Conservation (phyloP, 2,329 filamentous ascomycete genomes). For the Fusarium sp. region DNA sequence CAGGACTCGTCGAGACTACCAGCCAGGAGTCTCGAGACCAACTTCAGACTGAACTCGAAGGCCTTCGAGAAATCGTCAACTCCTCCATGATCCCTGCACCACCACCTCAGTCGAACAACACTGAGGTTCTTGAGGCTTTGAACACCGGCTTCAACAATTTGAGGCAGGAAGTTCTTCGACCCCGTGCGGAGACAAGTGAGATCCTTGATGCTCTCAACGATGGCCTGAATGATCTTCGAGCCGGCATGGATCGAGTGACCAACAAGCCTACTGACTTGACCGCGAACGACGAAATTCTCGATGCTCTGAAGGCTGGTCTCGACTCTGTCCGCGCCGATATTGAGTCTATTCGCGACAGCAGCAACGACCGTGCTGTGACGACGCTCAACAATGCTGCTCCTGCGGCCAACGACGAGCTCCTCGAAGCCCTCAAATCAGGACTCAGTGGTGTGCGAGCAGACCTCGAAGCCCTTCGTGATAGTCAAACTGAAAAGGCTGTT, state of each 20-base stretch:
- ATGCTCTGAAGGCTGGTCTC: constrained; percentile 86
- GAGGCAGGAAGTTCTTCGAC: constrained; percentile 77
- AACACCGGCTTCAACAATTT: constrained; percentile 80
- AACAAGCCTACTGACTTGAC: constrained; percentile 86
- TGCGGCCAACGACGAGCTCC: constrained; percentile 85
- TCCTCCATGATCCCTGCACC: constrained; percentile 72
- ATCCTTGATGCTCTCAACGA: constrained; percentile 91
- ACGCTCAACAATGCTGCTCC: constrained; percentile 38
- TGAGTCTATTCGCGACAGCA: constrained; percentile 75
- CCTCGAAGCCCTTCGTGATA: constrained; percentile 79
- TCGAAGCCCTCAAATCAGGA: constrained; percentile 87
- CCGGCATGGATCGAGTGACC: constrained; percentile 79
- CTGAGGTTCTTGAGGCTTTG: constrained; percentile 78
- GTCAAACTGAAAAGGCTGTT: constrained; percentile 59
- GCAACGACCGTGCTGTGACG: constrained; percentile 63
- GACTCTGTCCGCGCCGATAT: constrained; percentile 82
- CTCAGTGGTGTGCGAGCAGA: constrained; percentile 80
- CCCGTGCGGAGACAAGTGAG: constrained; percentile 80
- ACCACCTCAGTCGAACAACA: constrained; percentile 56
- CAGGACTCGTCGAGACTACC: constrained; percentile 65
- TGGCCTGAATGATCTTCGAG: constrained; percentile 81
- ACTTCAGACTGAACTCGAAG: constrained; percentile 84
- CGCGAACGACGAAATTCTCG: constrained; percentile 88
- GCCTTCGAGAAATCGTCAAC: constrained; percentile 82
- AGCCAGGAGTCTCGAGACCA: constrained; percentile 68